Percentiles rank a stretch among this genome's conserved stretches.
Evolutionary conservation across 2,329 filamentous ascomycete genomes (phyloP).

Genomic region (Fusarium multiceps): DNA sequence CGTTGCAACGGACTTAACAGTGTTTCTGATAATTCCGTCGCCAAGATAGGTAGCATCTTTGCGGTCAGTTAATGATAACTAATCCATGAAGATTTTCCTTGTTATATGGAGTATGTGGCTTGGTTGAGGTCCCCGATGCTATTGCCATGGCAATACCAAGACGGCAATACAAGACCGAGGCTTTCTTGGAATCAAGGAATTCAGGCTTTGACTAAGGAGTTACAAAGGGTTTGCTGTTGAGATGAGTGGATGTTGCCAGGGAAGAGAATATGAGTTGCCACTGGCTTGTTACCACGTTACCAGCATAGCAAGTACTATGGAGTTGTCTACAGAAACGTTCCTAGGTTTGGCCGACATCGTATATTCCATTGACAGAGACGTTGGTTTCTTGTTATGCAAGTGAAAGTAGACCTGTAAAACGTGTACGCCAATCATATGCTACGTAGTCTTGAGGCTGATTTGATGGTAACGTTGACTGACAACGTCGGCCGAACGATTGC

Average conservation of each 20-base stretch:
- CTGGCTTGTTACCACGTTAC: neutral
- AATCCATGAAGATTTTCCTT: neutral
- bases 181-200: neutral
- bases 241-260: neutral
- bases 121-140: neutral
- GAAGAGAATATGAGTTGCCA: neutral
- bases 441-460: neutral
- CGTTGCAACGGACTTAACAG: constrained; percentile 12
- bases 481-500: neutral
- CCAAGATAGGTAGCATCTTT: neutral
- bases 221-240: neutral
- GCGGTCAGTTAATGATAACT: neutral
- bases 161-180: neutral
- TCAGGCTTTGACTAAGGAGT: neutral
- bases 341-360: neutral
- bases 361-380: neutral
- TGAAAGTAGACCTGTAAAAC: neutral
- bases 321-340: neutral
- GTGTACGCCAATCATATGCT: neutral
- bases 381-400: neutral
- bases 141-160: neutral
- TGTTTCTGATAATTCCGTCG: neutral
- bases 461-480: neutral
- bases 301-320: neutral
- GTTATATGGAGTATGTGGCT: neutral